A percentile compares a stretch with the other conserved stretches of the same genome.
These are phyloP conservation scores for Tricholoma flavovirens DNA, from an alignment of 768 basidiomycete genomes.

Conservation along the genomic window DNA sequence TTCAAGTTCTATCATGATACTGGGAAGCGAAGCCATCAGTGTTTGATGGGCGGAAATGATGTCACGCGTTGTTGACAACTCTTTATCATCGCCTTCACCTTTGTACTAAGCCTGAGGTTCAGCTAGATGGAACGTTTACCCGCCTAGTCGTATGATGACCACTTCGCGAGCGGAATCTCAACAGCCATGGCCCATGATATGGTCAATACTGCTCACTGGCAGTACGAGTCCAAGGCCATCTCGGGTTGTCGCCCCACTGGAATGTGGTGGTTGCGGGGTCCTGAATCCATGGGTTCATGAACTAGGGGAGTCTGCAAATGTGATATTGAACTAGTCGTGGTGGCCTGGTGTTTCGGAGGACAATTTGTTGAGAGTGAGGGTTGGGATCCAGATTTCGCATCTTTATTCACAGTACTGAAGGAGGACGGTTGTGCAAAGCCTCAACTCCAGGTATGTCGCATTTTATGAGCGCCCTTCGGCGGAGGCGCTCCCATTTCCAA, in stretches of 20 bases:
- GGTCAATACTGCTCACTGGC: too few species aligned
- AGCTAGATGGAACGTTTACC: too few species aligned
- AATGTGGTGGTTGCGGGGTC: conserved; percentile 55
- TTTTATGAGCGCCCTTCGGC: background rate
- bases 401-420: conserved; percentile 60
- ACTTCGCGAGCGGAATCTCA: too few species aligned
- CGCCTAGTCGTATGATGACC: too few species aligned
- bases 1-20: too few species aligned
- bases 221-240: background rate
- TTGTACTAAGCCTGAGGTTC: too few species aligned
- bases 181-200: too few species aligned
- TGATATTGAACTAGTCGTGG: conserved; percentile 65
- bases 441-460: conserved; percentile 51
- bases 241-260: conserved; percentile 42
- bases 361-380: conserved; percentile 58
- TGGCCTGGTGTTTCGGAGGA: conserved; percentile 80
- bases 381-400: conserved; percentile 34
- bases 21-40: too few species aligned
- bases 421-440: conserved; percentile 57
- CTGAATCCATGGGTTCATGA: conserved; percentile 77
- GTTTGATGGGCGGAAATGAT: too few species aligned
- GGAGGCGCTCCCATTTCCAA: conserved; percentile 36
- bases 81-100: too few species aligned
- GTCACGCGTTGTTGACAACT: too few species aligned
- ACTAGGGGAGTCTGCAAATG: conserved; percentile 47